Percentiles rank a stretch among this genome's conserved stretches.
Conservation (phyloP, 352 stramenopile genomes). For the Globisporangium uncinulatum region DNA sequence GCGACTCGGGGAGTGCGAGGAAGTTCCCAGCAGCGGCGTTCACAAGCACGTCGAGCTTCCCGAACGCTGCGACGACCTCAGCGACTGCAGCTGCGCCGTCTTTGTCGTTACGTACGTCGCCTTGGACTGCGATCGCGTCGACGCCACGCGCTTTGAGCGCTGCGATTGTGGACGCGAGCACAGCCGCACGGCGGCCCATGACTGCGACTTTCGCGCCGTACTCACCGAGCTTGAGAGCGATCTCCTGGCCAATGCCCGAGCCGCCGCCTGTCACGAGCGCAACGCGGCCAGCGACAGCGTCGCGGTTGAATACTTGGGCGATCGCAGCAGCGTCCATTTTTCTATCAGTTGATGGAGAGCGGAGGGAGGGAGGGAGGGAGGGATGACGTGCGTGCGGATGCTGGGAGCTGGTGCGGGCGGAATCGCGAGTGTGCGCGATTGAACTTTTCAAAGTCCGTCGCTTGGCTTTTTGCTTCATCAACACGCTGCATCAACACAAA, state of each 20-base stretch:
- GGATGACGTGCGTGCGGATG: not conserved
- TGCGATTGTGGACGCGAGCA: slow-evolving; percentile 83
- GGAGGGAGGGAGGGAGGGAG: not conserved
- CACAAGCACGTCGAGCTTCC: slow-evolving; percentile 90
- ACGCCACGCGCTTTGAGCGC: slow-evolving; percentile 44
- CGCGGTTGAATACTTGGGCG: slow-evolving; percentile 44
- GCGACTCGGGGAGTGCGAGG: slow-evolving; percentile 74
- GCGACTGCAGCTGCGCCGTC: slow-evolving; percentile 72
- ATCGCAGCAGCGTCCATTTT: slow-evolving; percentile 51
- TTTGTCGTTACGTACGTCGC: slow-evolving; percentile 87
- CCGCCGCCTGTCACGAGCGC: slow-evolving; percentile 92
- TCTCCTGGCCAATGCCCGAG: slow-evolving; percentile 94
- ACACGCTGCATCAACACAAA: too few relatives aligned
- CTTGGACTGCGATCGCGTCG: slow-evolving; percentile 39
- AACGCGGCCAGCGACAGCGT: slow-evolving; percentile 60
- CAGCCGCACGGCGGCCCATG: slow-evolving; percentile 89
- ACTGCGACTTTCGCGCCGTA: slow-evolving; percentile 91
- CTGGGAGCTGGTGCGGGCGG: not conserved
- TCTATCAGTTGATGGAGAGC: too few relatives aligned
- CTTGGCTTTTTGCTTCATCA: too few relatives aligned
- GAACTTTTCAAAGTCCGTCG: too few relatives aligned
- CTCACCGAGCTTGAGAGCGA: slow-evolving; percentile 86
- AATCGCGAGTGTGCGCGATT: too few relatives aligned
- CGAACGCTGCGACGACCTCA: slow-evolving; percentile 72
- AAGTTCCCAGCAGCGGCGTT: slow-evolving; percentile 96